These are phyloP conservation scores for Silene conica DNA, from an alignment of 148 eudicot genomes.

Conservation along the genomic window DNA sequence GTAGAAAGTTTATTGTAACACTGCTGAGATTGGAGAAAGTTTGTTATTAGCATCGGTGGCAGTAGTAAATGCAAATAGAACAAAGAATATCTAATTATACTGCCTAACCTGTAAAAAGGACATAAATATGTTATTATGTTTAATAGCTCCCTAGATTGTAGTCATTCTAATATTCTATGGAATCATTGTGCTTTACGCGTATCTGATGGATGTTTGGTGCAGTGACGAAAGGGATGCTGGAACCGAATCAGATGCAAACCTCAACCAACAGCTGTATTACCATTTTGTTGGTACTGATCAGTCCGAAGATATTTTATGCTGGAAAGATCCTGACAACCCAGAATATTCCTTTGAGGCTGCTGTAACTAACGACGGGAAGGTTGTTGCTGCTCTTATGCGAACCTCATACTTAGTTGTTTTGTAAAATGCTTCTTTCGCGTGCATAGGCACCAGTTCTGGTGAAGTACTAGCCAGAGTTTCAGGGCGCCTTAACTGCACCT, in stretches of 20 bases:
- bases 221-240: conserved; percentile 86
- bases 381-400: conserved; percentile 23
- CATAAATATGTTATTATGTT: too few relatives aligned
- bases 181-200: neutral
- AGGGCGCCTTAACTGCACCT: too few relatives aligned
- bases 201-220: conserved; percentile 21
- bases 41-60: neutral
- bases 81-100: too few relatives aligned
- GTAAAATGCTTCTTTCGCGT: neutral
- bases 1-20: too few relatives aligned
- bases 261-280: conserved; percentile 74
- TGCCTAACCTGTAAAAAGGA: neutral
- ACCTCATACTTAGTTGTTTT: neutral
- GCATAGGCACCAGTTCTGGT: too few relatives aligned
- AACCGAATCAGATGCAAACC: conserved; percentile 69
- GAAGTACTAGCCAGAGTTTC: too few relatives aligned
- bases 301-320: conserved; percentile 87
- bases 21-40: neutral
- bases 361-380: conserved; percentile 97
- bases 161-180: neutral
- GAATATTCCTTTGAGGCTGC: conserved; percentile 47
- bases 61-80: too few relatives aligned
- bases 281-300: conserved; percentile 92
- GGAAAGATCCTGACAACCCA: conserved; percentile 85
- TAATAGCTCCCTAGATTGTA: neutral